Evolutionary conservation across 768 basidiomycete genomes (phyloP).

Genomic region (Boletus sp.): DNA sequence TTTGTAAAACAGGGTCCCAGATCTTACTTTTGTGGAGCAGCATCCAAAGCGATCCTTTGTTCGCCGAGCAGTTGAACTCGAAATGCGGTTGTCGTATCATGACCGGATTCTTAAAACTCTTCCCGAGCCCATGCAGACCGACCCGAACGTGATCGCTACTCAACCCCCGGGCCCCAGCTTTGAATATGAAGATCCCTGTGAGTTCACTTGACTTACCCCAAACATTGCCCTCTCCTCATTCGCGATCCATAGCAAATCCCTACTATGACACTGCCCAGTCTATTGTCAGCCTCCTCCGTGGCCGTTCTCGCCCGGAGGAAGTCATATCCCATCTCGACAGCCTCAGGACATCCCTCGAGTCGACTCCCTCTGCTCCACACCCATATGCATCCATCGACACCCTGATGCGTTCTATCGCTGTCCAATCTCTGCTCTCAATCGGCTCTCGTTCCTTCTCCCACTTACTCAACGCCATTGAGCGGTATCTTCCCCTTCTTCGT

Average conservation of each 20-base stretch:
- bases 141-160: slow-evolving; percentile 58
- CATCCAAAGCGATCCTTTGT: slow-evolving; percentile 91
- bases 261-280: slow-evolving; percentile 78
- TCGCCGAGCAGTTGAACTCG: slow-evolving; percentile 80
- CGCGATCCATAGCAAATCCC: slow-evolving; percentile 53
- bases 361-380: slow-evolving; percentile 51
- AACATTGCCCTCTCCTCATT: not conserved
- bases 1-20: slow-evolving; percentile 65
- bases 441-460: slow-evolving; percentile 97
- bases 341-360: slow-evolving; percentile 60
- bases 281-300: slow-evolving; percentile 77
- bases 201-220: slow-evolving; percentile 16
- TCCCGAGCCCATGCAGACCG: slow-evolving; percentile 74
- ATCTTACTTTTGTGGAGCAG: slow-evolving; percentile 64
- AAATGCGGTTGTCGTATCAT: slow-evolving; percentile 88
- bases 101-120: slow-evolving; percentile 89
- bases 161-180: slow-evolving; percentile 78
- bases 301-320: slow-evolving; percentile 74
- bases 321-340: slow-evolving; percentile 72
- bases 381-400: slow-evolving; percentile 57
- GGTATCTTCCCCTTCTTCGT: slow-evolving; percentile 79
- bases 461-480: slow-evolving; percentile 94
- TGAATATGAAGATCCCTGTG: slow-evolving; percentile 79
- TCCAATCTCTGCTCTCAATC: slow-evolving; percentile 86
- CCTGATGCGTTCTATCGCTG: slow-evolving; percentile 70